These are phyloP conservation scores for Alnus rubra DNA, from an alignment of 306 rosid genomes.

Conservation along the genomic window DNA sequence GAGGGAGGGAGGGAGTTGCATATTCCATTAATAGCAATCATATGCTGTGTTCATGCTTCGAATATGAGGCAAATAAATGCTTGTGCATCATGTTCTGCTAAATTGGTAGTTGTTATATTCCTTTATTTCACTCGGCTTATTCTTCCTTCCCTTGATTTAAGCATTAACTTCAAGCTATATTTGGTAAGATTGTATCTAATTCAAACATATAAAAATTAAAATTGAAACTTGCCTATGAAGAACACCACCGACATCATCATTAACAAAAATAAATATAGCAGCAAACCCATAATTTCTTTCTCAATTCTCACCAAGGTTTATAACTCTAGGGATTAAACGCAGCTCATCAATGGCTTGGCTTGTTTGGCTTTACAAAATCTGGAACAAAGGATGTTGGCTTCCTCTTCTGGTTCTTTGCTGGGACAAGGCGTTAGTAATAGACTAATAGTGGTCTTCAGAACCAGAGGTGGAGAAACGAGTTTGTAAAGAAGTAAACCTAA, in stretches of 20 bases:
- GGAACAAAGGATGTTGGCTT: constrained; percentile 41
- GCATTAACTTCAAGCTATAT: too few relatives aligned
- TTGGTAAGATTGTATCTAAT: too few relatives aligned
- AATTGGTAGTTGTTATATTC: too few relatives aligned
- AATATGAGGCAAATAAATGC: too few relatives aligned
- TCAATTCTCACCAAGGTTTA: background rate
- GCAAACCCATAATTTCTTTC: background rate
- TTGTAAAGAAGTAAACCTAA: constrained; percentile 27
- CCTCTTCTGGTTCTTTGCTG: constrained; percentile 31
- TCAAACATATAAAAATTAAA: too few relatives aligned
- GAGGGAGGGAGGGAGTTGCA: too few relatives aligned
- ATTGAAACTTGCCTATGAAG: too few relatives aligned
- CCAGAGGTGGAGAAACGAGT: constrained; percentile 29
- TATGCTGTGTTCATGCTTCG: too few relatives aligned
- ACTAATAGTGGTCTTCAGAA: constrained; percentile 22
- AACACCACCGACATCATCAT: background rate
- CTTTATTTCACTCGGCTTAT: too few relatives aligned
- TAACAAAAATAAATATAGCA: background rate
- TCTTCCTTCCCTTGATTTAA: too few relatives aligned
- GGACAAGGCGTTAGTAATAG: constrained; percentile 11
- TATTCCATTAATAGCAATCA: too few relatives aligned
- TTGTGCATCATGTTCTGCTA: too few relatives aligned
- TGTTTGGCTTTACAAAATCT: constrained; percentile 61
- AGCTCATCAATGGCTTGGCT: constrained; percentile 57
- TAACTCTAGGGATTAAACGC: background rate